These are phyloP conservation scores for Echinochloa phyllopogon DNA, from an alignment of 176 grass and related monocot genomes.

Conservation along the genomic window DNA sequence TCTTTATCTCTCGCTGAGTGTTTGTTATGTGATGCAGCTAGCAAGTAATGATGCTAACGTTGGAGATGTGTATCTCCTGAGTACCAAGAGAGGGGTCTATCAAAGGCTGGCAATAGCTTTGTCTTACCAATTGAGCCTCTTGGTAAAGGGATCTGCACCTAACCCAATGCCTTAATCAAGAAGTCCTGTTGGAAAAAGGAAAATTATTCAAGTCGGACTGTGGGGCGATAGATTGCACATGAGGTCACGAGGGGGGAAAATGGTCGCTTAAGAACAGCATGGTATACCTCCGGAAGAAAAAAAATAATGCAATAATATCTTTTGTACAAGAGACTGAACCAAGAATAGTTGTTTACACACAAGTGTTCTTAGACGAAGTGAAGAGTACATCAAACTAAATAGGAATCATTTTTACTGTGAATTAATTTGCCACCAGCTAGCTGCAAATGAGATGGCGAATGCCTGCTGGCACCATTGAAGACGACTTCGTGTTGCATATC, in stretches of 20 bases:
- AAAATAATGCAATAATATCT: neutral
- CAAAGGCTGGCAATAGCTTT: neutral
- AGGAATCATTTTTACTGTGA: neutral
- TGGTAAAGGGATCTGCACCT: neutral
- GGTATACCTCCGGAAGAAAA: neutral
- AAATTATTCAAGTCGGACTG: neutral
- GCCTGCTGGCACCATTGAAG: neutral
- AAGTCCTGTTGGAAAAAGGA: neutral
- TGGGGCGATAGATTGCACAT: neutral
- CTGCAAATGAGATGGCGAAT: neutral
- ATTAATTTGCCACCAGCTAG: neutral
- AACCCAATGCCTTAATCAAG: neutral
- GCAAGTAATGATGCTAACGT: neutral
- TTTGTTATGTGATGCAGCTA: neutral
- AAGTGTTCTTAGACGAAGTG: neutral
- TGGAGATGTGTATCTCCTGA: neutral
- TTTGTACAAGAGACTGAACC: neutral
- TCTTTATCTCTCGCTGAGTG: neutral
- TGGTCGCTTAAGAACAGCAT: neutral
- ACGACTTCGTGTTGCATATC: neutral
- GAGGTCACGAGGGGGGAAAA: neutral
- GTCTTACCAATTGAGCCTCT: neutral
- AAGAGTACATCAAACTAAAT: neutral
- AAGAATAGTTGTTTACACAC: neutral
- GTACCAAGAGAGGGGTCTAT: neutral